Base-by-base conservation (phyloP, 768 basidiomycete genomes). In the Pluteus cervinus region DNA sequence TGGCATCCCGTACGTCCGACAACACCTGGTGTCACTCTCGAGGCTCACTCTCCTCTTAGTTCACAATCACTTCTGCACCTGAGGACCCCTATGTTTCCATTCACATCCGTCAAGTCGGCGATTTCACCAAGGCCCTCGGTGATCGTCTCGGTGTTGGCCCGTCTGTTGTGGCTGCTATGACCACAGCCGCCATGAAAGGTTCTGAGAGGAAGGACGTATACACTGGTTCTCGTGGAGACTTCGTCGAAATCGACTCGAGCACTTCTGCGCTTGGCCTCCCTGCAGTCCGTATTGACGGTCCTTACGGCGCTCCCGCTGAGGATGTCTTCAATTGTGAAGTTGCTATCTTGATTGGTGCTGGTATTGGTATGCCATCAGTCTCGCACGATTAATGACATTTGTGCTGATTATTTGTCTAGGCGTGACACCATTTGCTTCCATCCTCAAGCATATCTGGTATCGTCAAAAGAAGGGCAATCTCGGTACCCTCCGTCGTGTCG, bases 391-490 rank as follows among this genome's bases (percentile, higher is more conserved):
- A 26, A 4, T 31, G 24, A 17, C 12, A 31, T 32, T 29, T 5
- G 11, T 25, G 32, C 17, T 32, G 17, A 30, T 40, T 31, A 7
- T 32, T 16, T 18, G 25, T 25, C 12, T 41, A 84, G 81, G 84
- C 62, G 89, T 97, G 29, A 94, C 93, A 9, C 92, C 92, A 1
- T 97, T 94, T 52, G 90, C 90, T 0, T 89, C 87, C 14, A 93
- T 97, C 51, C 68, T 97, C 47, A 93, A 92, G 64, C 86, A 96
- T 55, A 88, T 97, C 44, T 93, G 91, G 91, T 93, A 94, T 65
- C 77, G 79, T 49, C 90, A 93, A 60, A 80, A 78, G 63, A 73
- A 71, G 40, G 81, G 83, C 28, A 72, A 76, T 41, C 65, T 93
- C 24, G 86, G 87, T 22, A 75, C 80, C 21, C 78, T 97, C 40